Percentiles rank a stretch among this genome's conserved stretches.
phyloP scores from a whole-genome alignment of 495 filamentous ascomycete genomes.

The Penicillium ochrochloron region DNA sequence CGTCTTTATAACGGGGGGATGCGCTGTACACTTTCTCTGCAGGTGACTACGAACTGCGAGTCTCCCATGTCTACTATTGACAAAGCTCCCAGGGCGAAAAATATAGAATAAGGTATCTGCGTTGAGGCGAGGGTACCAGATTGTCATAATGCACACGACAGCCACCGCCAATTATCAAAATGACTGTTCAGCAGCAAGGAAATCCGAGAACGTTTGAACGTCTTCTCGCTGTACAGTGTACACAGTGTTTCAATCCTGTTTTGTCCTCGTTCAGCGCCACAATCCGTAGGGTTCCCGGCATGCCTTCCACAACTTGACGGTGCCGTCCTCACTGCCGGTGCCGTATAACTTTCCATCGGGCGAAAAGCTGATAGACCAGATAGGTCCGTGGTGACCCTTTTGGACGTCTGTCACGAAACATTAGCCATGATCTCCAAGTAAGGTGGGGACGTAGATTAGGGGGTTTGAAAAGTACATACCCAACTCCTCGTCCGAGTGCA shows the following conservation, averaged over 20 bases:
- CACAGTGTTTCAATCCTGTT: not conserved
- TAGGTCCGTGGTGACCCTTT: constrained; percentile 96
- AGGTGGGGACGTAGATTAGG: not conserved
- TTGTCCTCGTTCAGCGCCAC: constrained; percentile 53
- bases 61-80: not conserved
- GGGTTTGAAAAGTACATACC: constrained; percentile 45
- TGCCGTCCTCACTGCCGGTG: constrained; percentile 95
- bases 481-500: constrained; percentile 77
- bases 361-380: constrained; percentile 93
- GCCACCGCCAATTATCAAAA: not conserved
- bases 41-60: too few relatives aligned
- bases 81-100: not conserved
- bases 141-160: constrained; percentile 9
- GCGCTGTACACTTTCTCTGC: too few relatives aligned
- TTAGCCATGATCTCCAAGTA: constrained; percentile 26
- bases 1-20: not conserved
- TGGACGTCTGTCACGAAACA: constrained; percentile 67
- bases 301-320: constrained; percentile 90
- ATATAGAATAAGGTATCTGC: not conserved
- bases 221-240: not conserved
- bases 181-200: not conserved
- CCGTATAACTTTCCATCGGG: constrained; percentile 95
- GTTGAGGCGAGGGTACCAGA: constrained; percentile 1
- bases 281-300: constrained; percentile 69
- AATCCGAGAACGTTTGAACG: not conserved